phyloP scores from a whole-genome alignment of 306 rosid species.

The Amphicarpaea edgeworthii region DNA sequence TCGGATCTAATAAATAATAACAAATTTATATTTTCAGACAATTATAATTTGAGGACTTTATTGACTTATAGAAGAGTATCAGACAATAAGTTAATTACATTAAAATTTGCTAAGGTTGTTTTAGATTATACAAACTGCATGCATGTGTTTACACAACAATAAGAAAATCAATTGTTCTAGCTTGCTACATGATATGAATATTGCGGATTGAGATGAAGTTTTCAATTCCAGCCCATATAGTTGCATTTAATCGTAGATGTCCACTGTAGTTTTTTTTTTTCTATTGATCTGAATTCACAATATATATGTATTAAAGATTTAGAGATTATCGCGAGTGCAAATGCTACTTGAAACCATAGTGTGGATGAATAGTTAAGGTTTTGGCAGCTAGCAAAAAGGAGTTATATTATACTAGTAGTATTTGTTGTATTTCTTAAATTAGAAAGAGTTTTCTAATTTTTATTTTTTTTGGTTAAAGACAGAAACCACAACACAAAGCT shows the following conservation, averaged over 20 bases:
- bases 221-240: not conserved
- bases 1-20: not conserved
- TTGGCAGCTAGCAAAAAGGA: not conserved
- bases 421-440: too few relatives aligned
- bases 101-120: too few relatives aligned
- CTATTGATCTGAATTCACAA: not conserved
- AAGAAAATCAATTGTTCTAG: not conserved
- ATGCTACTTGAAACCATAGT: not conserved
- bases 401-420: too few relatives aligned
- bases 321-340: not conserved
- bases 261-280: not conserved
- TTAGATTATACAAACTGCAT: too few relatives aligned
- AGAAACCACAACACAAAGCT: not conserved
- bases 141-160: too few relatives aligned
- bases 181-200: not conserved
- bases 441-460: not conserved
- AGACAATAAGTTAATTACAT: too few relatives aligned
- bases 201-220: not conserved
- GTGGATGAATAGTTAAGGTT: not conserved
- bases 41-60: too few relatives aligned
- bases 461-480: too few relatives aligned
- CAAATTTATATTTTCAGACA: too few relatives aligned
- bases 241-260: not conserved
- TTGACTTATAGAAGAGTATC: too few relatives aligned
- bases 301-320: not conserved